Percentiles rank a stretch among this genome's conserved stretches.
These are phyloP conservation scores for Penicillium nordicum DNA, from an alignment of 2,329 filamentous ascomycete species.

Conservation along the genomic window DNA sequence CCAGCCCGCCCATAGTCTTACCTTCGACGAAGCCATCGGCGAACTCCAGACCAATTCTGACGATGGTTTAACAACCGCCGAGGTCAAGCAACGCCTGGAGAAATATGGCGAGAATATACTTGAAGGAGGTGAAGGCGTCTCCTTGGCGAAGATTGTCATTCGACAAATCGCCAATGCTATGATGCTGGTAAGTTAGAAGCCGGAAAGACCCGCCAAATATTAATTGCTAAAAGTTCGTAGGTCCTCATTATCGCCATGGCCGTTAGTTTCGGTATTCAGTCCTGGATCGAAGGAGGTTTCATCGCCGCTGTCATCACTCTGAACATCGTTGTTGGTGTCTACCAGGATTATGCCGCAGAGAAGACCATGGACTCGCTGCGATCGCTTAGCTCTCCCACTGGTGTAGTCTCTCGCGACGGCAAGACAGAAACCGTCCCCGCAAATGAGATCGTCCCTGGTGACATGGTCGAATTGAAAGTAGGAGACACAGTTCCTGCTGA, in stretches of 20 bases:
- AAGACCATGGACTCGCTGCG: slow-evolving; percentile 61
- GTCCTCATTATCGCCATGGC: slow-evolving; percentile 75
- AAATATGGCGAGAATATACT: slow-evolving; percentile 62
- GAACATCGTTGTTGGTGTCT: slow-evolving; percentile 59
- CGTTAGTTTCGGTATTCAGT: slow-evolving; percentile 54
- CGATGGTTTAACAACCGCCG: slow-evolving; percentile 55
- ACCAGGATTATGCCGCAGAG: slow-evolving; percentile 60
- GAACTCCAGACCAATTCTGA: slow-evolving; percentile 57
- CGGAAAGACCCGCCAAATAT: background rate
- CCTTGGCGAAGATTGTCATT: slow-evolving; percentile 66
- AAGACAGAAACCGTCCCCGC: slow-evolving; percentile 53
- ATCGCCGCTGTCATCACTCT: slow-evolving; percentile 58
- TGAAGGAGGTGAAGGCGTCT: slow-evolving; percentile 62
- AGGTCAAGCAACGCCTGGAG: slow-evolving; percentile 55
- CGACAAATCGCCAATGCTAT: slow-evolving; percentile 67
- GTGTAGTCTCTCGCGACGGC: slow-evolving; percentile 57
- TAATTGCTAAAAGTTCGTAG: slow-evolving; percentile 42
- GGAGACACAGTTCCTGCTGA: slow-evolving; percentile 64
- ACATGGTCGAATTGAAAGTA: slow-evolving; percentile 54
- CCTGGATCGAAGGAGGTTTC: slow-evolving; percentile 59
- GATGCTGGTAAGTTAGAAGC: slow-evolving; percentile 53
- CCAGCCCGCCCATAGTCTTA: slow-evolving; percentile 61
- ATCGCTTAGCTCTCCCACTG: slow-evolving; percentile 56
- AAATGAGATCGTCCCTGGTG: slow-evolving; percentile 61
- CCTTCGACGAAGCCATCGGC: slow-evolving; percentile 50